Evolutionary conservation across 257 asterid genomes (phyloP).

Genomic region (Nicotiana paniculata): DNA sequence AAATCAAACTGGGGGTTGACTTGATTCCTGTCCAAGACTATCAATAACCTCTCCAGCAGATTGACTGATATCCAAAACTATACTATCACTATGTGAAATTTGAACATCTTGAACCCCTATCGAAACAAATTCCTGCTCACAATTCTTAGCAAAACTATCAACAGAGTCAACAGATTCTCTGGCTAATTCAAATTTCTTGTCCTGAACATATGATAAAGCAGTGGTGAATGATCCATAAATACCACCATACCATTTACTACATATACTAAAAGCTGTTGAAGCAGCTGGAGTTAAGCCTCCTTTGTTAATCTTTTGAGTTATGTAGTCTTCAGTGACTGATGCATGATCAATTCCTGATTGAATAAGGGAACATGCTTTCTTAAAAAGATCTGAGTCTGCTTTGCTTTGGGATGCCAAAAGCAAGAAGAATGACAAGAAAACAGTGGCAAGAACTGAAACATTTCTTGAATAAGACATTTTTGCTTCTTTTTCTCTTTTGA

Average conservation of each 20-base stretch:
- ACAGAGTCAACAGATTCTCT: neutral
- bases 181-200: neutral
- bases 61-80: neutral
- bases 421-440: neutral
- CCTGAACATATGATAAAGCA: neutral
- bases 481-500: too few relatives aligned
- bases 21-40: neutral
- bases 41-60: neutral
- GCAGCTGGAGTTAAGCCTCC: neutral
- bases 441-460: neutral
- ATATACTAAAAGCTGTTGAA: neutral
- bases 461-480: neutral
- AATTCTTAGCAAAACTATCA: neutral
- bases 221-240: neutral
- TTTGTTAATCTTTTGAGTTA: neutral
- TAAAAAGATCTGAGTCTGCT: neutral
- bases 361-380: neutral
- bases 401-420: neutral
- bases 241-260: neutral
- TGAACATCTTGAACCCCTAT: neutral
- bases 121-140: neutral
- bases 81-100: neutral
- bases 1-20: neutral
- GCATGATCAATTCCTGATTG: neutral
- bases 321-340: neutral